Evolutionary conservation across 1,139 yeast genomes (phyloP), one percentile per base, ranked within the genome.

Genomic region (Nakaseomyces bracarensis): DNA sequence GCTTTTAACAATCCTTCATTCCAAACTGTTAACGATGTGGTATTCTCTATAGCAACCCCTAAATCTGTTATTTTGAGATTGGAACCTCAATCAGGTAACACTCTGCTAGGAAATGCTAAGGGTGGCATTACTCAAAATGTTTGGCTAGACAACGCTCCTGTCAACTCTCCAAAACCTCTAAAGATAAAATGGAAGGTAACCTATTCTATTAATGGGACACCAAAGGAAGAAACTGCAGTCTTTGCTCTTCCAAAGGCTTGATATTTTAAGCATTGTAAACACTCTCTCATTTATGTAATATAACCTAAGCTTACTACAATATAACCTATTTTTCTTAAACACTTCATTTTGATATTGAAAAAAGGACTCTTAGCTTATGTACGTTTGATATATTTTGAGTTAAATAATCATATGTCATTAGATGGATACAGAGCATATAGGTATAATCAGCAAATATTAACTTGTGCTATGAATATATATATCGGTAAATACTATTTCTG

Each of bases 171-270:
- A 10, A 60, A 60, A 25, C 53, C 72, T 18, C 69, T 85, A 52
- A 87, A 85, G 64, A 69, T 89, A 46, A 82, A 87, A 60, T 89
- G 94, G 93, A 85, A 82, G 60, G 73, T 77, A 23, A 75, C 75
- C 46, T 87, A 78, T 57, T 55, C 55, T 13, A 56, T 71, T 6
- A 73, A 72, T 42, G 79, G 77, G 11, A 57, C 63, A 13, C 60
- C 62, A 10, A 63, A 63, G 28, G 80, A 74, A 54, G 83, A 77
- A 49, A 70, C 77, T 13, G 84, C 85, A 13, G 77, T 80, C 31
- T 69, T 61, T 38, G 55, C 65, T 35, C 56, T 70, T 37, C 71
- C 70, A 39, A 47, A 49, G 20, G 43, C 52, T 40, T 58, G 49
- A 53, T 25, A 36, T 35, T 29, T 25, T 11, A n/a, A 25, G 28